These are phyloP conservation scores for Posidonia oceanica DNA, from an alignment of 116 monocot genomes.

Conservation along the genomic window DNA sequence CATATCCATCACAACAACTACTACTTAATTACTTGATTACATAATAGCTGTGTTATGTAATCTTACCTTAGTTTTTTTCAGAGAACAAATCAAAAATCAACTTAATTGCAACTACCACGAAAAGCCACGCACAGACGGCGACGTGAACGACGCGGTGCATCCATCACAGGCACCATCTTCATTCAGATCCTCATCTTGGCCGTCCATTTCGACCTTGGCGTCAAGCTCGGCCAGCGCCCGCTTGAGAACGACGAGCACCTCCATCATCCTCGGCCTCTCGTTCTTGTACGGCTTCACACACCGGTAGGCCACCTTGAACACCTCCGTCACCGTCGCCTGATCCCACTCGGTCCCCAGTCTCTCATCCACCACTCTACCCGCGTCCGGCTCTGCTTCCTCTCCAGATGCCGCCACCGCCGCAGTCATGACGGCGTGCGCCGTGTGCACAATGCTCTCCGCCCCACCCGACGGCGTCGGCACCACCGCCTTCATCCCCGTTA, in stretches of 20 bases:
- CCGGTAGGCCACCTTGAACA: constrained; percentile 36
- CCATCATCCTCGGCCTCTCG: constrained; percentile 49
- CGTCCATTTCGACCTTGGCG: neutral
- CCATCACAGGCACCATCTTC: neutral
- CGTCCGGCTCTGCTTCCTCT: constrained; percentile 3
- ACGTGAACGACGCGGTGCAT: constrained; percentile 1
- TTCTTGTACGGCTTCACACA: constrained; percentile 60
- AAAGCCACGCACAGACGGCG: constrained; percentile 1
- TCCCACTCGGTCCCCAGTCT: constrained; percentile 40
- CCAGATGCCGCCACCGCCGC: neutral
- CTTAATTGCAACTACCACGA: neutral
- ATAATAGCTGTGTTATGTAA: too few species aligned
- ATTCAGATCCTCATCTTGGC: neutral
- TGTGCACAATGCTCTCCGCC: constrained; percentile 57
- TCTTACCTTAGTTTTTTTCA: too few species aligned
- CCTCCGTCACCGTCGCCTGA: constrained; percentile 19
- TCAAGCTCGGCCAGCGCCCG: constrained; percentile 25
- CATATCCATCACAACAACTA: too few species aligned
- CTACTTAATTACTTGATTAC: too few species aligned
- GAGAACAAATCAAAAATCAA: too few species aligned
- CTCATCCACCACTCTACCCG: constrained; percentile 25
- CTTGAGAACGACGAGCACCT: constrained; percentile 43
- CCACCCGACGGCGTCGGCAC: constrained; percentile 68
- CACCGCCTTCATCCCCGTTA: constrained; percentile 60
- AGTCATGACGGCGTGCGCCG: constrained; percentile 18